Evolutionary conservation across 495 filamentous ascomycete species (phyloP).

Genomic region (Parathielavia appendiculata): DNA sequence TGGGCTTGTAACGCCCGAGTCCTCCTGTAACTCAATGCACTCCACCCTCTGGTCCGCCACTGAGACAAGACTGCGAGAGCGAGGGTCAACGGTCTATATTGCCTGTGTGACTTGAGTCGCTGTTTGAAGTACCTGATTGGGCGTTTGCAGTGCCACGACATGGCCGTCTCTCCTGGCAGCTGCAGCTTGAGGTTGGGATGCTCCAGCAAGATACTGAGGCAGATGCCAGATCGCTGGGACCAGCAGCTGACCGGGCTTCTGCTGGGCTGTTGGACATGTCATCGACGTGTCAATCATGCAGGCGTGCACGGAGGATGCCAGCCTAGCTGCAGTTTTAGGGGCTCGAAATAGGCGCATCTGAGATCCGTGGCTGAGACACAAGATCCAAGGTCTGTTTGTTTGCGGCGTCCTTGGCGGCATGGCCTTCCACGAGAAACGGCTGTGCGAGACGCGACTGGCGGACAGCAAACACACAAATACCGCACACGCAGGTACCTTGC

Average conservation of each 20-base stretch:
- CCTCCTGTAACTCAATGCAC: not conserved
- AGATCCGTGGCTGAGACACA: not conserved
- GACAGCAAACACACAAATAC: not conserved
- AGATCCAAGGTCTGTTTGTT: constrained; percentile 5
- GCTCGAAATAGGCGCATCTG: not conserved
- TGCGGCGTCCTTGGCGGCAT: constrained; percentile 11
- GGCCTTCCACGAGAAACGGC: not conserved
- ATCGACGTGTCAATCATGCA: not conserved
- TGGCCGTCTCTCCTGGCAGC: constrained; percentile 21
- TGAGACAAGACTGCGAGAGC: constrained; percentile 8
- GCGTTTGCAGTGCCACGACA: constrained; percentile 27
- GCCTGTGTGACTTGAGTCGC: constrained; percentile 22
- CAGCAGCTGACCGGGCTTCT: not conserved
- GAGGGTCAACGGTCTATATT: constrained; percentile 26
- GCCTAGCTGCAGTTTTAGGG: not conserved
- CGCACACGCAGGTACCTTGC: not conserved
- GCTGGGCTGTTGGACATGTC: no score
- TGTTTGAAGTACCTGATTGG: constrained; percentile 26
- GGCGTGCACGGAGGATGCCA: not conserved
- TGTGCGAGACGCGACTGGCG: not conserved
- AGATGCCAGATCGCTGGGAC: constrained; percentile 8
- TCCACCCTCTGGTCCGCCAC: not conserved
- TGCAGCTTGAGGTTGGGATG: constrained; percentile 22
- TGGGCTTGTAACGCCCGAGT: constrained; percentile 3
- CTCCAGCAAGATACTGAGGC: constrained; percentile 12